phyloP scores from a whole-genome alignment of 2,329 filamentous ascomycete genomes.

The Periconia sp. region DNA sequence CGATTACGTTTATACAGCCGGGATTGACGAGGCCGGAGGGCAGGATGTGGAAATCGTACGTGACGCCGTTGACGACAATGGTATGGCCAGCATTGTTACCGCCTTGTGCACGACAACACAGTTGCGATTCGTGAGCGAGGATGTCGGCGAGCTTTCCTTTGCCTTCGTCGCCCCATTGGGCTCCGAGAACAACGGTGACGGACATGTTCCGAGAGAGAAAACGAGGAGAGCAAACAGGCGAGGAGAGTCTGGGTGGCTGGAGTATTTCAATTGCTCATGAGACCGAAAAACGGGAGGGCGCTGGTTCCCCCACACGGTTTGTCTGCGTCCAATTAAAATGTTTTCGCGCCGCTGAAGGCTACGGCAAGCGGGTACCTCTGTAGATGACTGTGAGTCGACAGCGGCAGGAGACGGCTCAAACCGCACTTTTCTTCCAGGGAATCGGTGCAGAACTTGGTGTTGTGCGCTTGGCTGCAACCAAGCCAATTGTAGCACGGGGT shows the following conservation, averaged over 20 bases:
- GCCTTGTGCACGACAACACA: constrained; percentile 62
- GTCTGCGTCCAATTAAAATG: constrained; percentile 22
- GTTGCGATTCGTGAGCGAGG: constrained; percentile 53
- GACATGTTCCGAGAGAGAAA: constrained; percentile 37
- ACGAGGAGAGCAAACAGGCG: constrained; percentile 8
- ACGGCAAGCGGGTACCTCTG: constrained; percentile 15
- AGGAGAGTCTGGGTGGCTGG: not conserved
- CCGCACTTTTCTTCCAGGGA: too few species aligned
- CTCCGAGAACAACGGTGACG: constrained; percentile 61
- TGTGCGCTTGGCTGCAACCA: too few species aligned
- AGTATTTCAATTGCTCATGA: constrained; percentile 11
- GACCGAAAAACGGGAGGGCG: constrained; percentile 8
- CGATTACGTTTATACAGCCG: constrained; percentile 71
- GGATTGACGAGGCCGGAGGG: constrained; percentile 71
- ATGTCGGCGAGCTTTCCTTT: constrained; percentile 64
- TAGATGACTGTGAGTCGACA: not conserved
- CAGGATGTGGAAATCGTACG: constrained; percentile 47
- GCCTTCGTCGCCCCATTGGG: constrained; percentile 63
- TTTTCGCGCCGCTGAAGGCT: constrained; percentile 13
- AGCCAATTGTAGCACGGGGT: not conserved
- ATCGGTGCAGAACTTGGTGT: too few species aligned
- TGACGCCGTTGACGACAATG: constrained; percentile 49
- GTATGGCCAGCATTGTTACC: constrained; percentile 61
- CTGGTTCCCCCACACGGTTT: constrained; percentile 1
- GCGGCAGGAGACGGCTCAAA: too few species aligned